Evolutionary conservation across 2,329 filamentous ascomycete species (phyloP), one percentile per base, ranked within the genome.

Genomic region (Pyricularia grisea): DNA sequence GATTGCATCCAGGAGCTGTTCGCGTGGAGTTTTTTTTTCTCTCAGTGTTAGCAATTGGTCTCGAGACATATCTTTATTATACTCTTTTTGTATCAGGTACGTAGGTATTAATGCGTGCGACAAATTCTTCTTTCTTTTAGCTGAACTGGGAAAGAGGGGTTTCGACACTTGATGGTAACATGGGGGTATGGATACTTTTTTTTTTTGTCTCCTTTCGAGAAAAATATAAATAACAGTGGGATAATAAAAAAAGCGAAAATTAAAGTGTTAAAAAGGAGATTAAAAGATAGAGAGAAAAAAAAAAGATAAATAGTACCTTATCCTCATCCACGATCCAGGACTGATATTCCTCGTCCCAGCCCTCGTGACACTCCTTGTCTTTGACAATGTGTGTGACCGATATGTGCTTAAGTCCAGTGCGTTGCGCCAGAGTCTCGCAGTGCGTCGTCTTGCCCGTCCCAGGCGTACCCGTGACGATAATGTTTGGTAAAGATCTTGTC

Each of bases 281-380:
- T 31, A 68, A 65, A 66, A 69, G 58, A 67, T 33, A 70, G 69
- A 67, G 66, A 63, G 2, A 31, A 67, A 23, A 63, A 67, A 58
- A 23, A 63, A 33, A 25, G 60, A 42, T 65, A 31, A 12, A 10
- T 75, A 80, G 71, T 76, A 93, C 92, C 85, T 96, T 97, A 77
- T 99, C 95, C 79, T 99, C 95, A 76, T 99, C 94, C 20, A 99
- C 94, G 70, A 98, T 91, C 88, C 92, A 96, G 75, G 91, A 93
- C 77, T 92, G 88, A 68, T 90, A 89, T 78, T 94, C 91, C 63
- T 96, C 91, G 73, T 96, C 93, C 80, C 88, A 97, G 28, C 92
- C 92, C 76, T 97, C 93, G 75, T 95, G 92, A 76, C 94, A 97
- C 70, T 86, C 88, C 73, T 90, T 87, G 71, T 97, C 92, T 80